Evolutionary conservation across 805 yeast species (phyloP).

Genomic region (Candida loeiensis): DNA sequence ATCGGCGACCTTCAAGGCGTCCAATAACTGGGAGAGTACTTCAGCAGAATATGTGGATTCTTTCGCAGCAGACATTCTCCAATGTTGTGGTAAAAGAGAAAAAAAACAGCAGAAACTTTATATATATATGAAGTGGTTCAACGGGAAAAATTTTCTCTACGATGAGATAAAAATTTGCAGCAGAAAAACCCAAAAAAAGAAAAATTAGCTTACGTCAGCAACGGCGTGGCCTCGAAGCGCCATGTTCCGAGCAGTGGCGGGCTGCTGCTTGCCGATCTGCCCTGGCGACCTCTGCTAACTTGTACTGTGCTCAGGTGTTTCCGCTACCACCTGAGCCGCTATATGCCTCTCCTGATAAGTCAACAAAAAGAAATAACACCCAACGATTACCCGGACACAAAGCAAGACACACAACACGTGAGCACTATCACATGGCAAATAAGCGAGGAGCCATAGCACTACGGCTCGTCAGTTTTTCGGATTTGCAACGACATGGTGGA

Average conservation of each 20-base stretch:
- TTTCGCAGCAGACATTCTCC: slow-evolving; percentile 51
- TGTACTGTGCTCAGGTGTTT: too few species aligned
- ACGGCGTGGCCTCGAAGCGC: too few species aligned
- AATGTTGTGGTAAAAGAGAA: slow-evolving; percentile 22
- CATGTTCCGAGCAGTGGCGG: too few species aligned
- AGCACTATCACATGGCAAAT: background rate
- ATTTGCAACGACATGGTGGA: slow-evolving; percentile 23
- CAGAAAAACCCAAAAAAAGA: slow-evolving; percentile 2
- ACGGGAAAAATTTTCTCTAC: slow-evolving; percentile 8
- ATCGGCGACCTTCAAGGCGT: slow-evolving; percentile 90
- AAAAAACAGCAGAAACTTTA: slow-evolving; percentile 10
- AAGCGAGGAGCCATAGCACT: background rate
- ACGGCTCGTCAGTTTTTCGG: background rate
- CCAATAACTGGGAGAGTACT: slow-evolving; percentile 90
- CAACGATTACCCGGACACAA: background rate
- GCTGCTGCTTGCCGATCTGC: too few species aligned
- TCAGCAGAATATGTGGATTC: slow-evolving; percentile 63
- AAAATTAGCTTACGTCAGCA: slow-evolving; percentile 2
- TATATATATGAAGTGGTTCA: slow-evolving; percentile 4
- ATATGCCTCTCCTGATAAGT: background rate
- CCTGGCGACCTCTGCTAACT: too few species aligned
- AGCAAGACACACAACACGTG: background rate
- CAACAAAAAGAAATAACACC: background rate
- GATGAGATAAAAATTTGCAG: slow-evolving; percentile 9
- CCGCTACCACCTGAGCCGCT: too few species aligned